These are phyloP conservation scores for Eragrostis nindensis DNA, from an alignment of 176 grass and related monocot genomes.

Conservation along the genomic window DNA sequence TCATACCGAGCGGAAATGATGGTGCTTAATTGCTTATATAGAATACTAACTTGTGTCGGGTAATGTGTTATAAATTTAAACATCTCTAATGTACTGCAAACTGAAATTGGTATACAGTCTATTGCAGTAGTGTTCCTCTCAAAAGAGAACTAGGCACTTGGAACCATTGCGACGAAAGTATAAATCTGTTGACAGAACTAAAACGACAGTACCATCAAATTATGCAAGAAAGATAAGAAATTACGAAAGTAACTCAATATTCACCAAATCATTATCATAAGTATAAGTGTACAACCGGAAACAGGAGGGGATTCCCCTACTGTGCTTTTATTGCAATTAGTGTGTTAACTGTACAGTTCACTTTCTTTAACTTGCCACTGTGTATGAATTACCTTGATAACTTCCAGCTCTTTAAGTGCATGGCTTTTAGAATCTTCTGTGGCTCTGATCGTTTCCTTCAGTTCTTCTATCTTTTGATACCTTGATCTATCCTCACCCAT, in stretches of 20 bases:
- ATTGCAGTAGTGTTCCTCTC: background rate
- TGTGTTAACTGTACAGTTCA: too few species aligned
- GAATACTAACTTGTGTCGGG: background rate
- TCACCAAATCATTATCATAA: conserved; percentile 4
- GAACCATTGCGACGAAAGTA: conserved; percentile 11
- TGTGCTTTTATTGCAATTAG: too few species aligned
- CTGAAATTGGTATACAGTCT: conserved; percentile 9
- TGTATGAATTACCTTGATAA: conserved; percentile 73
- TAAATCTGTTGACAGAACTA: conserved; percentile 19
- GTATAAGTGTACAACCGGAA: too few species aligned
- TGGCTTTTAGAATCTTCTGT: conserved; percentile 70
- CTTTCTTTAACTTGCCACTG: conserved; percentile 17
- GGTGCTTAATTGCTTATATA: background rate
- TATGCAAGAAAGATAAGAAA: background rate
- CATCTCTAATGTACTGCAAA: conserved; percentile 6
- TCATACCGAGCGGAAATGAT: background rate
- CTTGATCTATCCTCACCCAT: conserved; percentile 69
- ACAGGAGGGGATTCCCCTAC: too few species aligned
- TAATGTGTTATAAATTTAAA: background rate
- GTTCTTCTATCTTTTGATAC: conserved; percentile 68
- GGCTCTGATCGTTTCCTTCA: conserved; percentile 71
- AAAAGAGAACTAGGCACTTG: conserved; percentile 6
- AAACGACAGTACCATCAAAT: background rate
- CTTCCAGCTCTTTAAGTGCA: conserved; percentile 70
- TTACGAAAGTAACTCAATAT: conserved; percentile 27